A percentile compares a stretch with the other conserved stretches of the same genome.
These are phyloP conservation scores for Russula abietina DNA, from an alignment of 768 basidiomycete species.

Conservation along the genomic window DNA sequence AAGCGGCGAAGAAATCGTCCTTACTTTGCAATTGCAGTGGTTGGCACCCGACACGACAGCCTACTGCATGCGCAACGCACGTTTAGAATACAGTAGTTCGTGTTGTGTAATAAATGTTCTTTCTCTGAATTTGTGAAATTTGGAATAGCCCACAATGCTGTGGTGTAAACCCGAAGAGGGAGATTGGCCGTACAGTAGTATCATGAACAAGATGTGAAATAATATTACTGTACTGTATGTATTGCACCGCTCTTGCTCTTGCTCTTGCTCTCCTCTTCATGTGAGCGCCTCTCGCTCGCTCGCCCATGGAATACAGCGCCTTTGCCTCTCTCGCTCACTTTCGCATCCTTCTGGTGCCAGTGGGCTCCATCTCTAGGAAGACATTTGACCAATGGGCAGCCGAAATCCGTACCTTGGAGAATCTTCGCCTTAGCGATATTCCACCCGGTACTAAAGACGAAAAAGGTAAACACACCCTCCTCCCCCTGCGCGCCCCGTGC, in stretches of 20 bases:
- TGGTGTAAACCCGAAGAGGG: not conserved
- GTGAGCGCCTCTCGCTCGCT: not conserved
- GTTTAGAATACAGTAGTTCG: slow-evolving; percentile 88
- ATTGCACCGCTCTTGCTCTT: not conserved
- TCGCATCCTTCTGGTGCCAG: slow-evolving; percentile 78
- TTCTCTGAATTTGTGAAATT: too few relatives aligned
- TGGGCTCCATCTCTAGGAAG: slow-evolving; percentile 65
- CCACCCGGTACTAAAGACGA: slow-evolving; percentile 74
- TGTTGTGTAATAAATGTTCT: slow-evolving; percentile 74
- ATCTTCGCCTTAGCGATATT: slow-evolving; percentile 75
- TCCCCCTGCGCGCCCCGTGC: not conserved
- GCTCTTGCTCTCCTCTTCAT: not conserved
- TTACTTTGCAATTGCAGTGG: too few relatives aligned
- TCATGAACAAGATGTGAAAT: slow-evolving; percentile 8
- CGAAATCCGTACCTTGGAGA: slow-evolving; percentile 67
- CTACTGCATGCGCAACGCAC: slow-evolving; percentile 42
- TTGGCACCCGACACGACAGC: too few relatives aligned
- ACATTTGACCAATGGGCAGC: slow-evolving; percentile 68
- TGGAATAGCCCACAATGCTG: too few relatives aligned
- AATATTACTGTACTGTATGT: not conserved
- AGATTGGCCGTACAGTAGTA: not conserved
- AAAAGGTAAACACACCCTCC: slow-evolving; percentile 44
- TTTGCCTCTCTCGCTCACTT: slow-evolving; percentile 85
- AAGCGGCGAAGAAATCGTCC: too few relatives aligned
- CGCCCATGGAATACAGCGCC: slow-evolving; percentile 57